Percentiles rank a stretch among this genome's conserved stretches.
Conservation (phyloP, 2,329 filamentous ascomycete species). For the Graphium sp. region DNA sequence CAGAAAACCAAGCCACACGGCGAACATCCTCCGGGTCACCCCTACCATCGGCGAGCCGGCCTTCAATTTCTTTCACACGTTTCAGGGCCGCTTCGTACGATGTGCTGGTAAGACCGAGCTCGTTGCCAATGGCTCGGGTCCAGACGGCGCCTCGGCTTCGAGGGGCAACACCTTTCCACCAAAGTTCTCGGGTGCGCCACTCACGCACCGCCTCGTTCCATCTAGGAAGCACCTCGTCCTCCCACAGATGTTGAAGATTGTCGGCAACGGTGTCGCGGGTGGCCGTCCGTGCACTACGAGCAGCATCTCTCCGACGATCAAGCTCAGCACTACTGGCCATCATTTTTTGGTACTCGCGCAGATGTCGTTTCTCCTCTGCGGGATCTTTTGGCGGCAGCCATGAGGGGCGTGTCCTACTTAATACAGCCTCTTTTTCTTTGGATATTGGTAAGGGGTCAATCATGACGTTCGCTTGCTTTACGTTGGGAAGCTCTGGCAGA, state of each 20-base stretch:
- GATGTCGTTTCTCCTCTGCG: constrained; percentile 75
- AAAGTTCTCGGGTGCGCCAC: constrained; percentile 55
- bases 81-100: constrained; percentile 57
- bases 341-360: constrained; percentile 76
- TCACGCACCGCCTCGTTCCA: constrained; percentile 58
- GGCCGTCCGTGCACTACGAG: constrained; percentile 30
- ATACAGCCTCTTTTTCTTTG: constrained; percentile 71
- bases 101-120: constrained; percentile 46
- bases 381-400: constrained; percentile 81
- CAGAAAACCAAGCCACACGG: constrained; percentile 42
- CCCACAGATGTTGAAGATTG: constrained; percentile 49
- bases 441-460: constrained; percentile 72
- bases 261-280: constrained; percentile 36
- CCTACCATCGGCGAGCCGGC: constrained; percentile 32
- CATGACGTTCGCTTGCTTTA: constrained; percentile 62
- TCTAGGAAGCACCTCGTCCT: constrained; percentile 57
- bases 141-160: constrained; percentile 54
- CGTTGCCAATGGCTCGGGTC: constrained; percentile 56
- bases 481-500: constrained; percentile 50
- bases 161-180: constrained; percentile 67
- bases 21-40: constrained; percentile 34
- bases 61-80: constrained; percentile 46
- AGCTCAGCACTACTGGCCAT: constrained; percentile 47
- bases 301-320: constrained; percentile 40
- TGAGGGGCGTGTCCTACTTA: constrained; percentile 64